These are phyloP conservation scores for Plasmopara viticola DNA, from an alignment of 352 stramenopile species.

Conservation along the genomic window DNA sequence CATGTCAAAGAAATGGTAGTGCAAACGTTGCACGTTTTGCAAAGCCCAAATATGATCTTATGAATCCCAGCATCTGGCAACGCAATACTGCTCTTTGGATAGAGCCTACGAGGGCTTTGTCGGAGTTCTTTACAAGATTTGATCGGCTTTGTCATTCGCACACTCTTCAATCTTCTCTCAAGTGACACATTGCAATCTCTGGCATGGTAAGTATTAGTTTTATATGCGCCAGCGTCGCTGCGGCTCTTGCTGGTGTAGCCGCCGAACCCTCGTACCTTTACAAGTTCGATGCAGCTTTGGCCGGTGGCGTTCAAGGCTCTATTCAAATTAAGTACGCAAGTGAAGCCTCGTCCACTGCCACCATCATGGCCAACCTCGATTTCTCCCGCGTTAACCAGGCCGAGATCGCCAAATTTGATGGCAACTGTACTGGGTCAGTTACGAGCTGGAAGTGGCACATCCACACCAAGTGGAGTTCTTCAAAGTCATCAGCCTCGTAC, in stretches of 20 bases:
- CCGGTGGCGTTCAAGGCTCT: conserved; percentile 29
- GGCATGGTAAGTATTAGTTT: conserved; percentile 1
- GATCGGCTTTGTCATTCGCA: neutral
- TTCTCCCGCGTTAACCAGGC: conserved; percentile 29
- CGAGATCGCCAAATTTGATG: conserved; percentile 24
- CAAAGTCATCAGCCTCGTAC: conserved; percentile 27
- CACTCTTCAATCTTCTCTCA: neutral
- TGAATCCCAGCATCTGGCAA: no score
- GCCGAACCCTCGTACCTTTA: conserved; percentile 31
- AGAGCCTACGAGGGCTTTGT: no score
- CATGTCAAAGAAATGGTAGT: no score
- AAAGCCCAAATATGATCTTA: no score
- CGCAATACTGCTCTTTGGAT: no score
- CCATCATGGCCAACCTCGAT: conserved; percentile 33
- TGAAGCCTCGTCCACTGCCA: conserved; percentile 22
- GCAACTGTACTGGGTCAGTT: conserved; percentile 33
- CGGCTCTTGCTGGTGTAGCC: conserved; percentile 4
- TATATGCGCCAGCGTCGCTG: conserved; percentile 10
- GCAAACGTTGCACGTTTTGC: no score
- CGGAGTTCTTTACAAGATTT: no score
- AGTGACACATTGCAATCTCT: neutral
- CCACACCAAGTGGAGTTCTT: conserved; percentile 39
- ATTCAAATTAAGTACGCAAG: conserved; percentile 35
- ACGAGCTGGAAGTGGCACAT: conserved; percentile 55
- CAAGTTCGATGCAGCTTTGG: conserved; percentile 30